A percentile compares a stretch with the other conserved stretches of the same genome.
These are phyloP conservation scores for Dimargaris xerosporica DNA, from an alignment of 192 early-diverging fungal species.

Conservation along the genomic window DNA sequence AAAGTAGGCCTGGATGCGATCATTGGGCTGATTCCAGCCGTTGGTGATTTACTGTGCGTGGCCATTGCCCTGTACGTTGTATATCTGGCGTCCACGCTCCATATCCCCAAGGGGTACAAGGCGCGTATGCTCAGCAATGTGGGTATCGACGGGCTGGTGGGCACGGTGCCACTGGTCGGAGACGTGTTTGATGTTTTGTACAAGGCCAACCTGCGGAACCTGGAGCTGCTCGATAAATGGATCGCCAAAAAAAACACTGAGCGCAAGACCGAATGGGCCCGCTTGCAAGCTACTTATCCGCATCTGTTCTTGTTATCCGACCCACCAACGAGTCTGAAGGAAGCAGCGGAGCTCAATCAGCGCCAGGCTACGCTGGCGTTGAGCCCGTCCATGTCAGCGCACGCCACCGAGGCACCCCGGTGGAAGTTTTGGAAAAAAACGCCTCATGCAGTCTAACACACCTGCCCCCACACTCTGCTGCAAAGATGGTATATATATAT, in stretches of 20 bases:
- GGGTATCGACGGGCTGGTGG: slow-evolving; percentile 23
- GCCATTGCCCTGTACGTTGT: slow-evolving; percentile 21
- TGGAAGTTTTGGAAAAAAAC: no score
- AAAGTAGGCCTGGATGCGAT: slow-evolving; percentile 23
- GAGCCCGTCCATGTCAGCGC: no score
- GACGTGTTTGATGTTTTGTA: slow-evolving; percentile 26
- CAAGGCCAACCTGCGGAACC: slow-evolving; percentile 31
- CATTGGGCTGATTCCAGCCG: slow-evolving; percentile 23
- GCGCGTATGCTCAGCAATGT: slow-evolving; percentile 27
- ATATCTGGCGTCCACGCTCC: slow-evolving; percentile 15
- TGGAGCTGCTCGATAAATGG: slow-evolving; percentile 19
- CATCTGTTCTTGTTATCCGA: neutral
- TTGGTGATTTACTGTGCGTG: slow-evolving; percentile 25
- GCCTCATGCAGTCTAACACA: no score
- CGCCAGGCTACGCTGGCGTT: no score
- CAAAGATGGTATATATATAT: no score
- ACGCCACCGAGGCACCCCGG: no score
- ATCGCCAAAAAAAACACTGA: slow-evolving; percentile 9
- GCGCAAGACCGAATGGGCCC: neutral
- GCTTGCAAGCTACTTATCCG: neutral
- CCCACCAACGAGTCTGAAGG: neutral
- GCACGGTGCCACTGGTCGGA: slow-evolving; percentile 27
- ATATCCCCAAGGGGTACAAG: slow-evolving; percentile 19
- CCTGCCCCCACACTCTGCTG: no score
- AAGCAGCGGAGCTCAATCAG: neutral